These are phyloP conservation scores for Vaccinium myrtillus DNA, from an alignment of 148 eudicot genomes.

Conservation along the genomic window DNA sequence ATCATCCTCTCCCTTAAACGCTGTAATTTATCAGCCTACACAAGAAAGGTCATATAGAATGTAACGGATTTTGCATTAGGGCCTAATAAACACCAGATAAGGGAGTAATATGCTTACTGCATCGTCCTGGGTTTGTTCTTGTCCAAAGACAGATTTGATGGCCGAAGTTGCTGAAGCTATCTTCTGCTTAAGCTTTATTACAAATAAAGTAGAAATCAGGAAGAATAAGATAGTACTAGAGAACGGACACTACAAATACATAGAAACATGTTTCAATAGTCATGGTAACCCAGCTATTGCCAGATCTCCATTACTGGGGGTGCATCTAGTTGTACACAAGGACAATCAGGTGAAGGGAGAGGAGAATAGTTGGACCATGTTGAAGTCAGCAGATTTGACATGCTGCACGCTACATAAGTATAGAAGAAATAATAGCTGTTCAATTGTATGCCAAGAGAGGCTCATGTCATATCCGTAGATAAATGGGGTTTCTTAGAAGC, in stretches of 20 bases:
- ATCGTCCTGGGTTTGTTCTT: constrained; percentile 51
- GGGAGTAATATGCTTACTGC: constrained; percentile 49
- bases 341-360: neutral
- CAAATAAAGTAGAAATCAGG: neutral
- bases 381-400: neutral
- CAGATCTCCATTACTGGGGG: neutral
- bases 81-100: neutral
- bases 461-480: neutral
- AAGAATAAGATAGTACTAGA: neutral
- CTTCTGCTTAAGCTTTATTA: constrained; percentile 79
- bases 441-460: neutral
- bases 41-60: constrained; percentile 12
- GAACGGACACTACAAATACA: neutral
- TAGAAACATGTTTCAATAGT: neutral
- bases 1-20: constrained; percentile 85
- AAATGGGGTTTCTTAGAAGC: neutral
- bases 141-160: constrained; percentile 89
- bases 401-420: neutral
- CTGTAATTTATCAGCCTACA: constrained; percentile 77
- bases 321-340: neutral
- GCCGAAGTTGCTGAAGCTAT: constrained; percentile 94
- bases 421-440: neutral
- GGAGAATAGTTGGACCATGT: neutral
- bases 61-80: neutral
- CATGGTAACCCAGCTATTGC: neutral